Base-by-base conservation (phyloP, 768 basidiomycete genomes). In the Auricularia sp. region DNA sequence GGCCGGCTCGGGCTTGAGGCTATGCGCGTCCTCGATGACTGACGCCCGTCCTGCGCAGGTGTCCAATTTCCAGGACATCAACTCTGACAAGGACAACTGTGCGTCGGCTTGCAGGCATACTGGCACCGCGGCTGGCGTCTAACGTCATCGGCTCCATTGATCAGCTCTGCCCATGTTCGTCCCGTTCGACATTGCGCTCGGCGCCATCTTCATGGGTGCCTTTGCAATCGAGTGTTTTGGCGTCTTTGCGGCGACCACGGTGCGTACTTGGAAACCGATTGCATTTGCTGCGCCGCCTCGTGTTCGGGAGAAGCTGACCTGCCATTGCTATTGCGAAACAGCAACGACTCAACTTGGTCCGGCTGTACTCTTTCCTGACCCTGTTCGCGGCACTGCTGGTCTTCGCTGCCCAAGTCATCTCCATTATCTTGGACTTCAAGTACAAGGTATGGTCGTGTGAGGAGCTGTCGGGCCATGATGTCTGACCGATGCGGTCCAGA, bases 371-470 rank as follows among this genome's bases (percentile, higher is more conserved):
- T 1, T 78, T 81, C 61, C 69, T 84, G 18, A 82, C 83, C 1
- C 73, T 77, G 0, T 66, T 82, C 2, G 80, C 79, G 5, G 71
- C 82, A 21, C 71, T 87, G 59, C 70, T 86, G 1, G 75, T 86
- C 29, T 68, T 81, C 5, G 87, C 75, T 0, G 74, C 82, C 3
- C 83, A 81, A 6, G 67, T 91, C 47, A 69, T 86, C 67, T 79
- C 83, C 35, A 75, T 84, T 8, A 73, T 92, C 7, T 76, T 83
- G 1, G 90, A 92, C 70, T 91, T 90, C 68, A 78, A 77, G 0
- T 79, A 80, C 76, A 91, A 90, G 82, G 89, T 83, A 51, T 29
- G 75, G 14, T 21, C 47, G 21, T 18, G 14, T n/a, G 5, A 36
- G 7, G 18, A 21, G 11, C 14, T 5, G 18, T 51, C 21, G 47